These are phyloP conservation scores for Cornus kousa DNA, from an alignment of 148 eudicot species.

Conservation along the genomic window DNA sequence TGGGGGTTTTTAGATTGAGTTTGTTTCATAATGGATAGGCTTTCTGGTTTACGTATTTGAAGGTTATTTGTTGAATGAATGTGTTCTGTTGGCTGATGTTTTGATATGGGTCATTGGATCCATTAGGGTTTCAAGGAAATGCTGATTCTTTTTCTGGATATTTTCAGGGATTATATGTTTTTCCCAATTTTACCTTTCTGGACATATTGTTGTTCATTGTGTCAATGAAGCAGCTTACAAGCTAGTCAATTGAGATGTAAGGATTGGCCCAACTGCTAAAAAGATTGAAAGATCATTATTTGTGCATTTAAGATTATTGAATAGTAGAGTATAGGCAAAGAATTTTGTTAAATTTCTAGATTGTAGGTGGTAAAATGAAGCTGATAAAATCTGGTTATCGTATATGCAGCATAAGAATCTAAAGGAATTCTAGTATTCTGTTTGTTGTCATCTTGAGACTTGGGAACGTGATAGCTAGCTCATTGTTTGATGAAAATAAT, in stretches of 20 bases:
- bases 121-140: neutral
- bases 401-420: neutral
- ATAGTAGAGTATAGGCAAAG: neutral
- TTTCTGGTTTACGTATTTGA: neutral
- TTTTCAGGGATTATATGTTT: neutral
- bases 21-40: slow-evolving; percentile 2
- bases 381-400: neutral
- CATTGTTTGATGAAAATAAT: neutral
- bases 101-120: neutral
- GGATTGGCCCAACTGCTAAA: neutral
- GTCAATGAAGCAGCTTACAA: neutral
- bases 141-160: neutral
- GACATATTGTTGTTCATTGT: neutral
- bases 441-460: neutral
- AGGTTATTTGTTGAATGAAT: neutral
- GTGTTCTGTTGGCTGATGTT: slow-evolving; percentile 1
- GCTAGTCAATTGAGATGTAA: neutral
- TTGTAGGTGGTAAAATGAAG: neutral
- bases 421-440: neutral
- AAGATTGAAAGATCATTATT: neutral
- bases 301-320: neutral
- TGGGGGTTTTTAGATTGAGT: neutral
- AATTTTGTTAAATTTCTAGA: neutral
- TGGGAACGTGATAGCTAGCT: neutral
- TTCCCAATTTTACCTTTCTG: neutral